Evolutionary conservation across 192 early-diverging fungal genomes (phyloP).

Genomic region (Coemansia sp.): DNA sequence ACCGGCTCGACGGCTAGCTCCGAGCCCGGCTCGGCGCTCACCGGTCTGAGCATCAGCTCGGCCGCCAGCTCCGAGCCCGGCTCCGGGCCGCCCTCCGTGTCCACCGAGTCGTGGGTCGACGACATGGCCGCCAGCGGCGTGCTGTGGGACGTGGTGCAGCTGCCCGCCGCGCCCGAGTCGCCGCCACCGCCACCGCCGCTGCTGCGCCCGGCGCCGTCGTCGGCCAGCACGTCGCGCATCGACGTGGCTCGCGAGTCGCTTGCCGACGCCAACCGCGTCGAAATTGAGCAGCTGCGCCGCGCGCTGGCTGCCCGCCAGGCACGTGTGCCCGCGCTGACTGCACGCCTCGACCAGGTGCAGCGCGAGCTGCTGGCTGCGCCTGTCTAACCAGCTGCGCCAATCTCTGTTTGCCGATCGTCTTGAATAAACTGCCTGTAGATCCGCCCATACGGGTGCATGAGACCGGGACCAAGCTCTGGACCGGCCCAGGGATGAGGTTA

Average conservation of each 20-base stretch:
- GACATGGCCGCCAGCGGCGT: slow-evolving; percentile 38
- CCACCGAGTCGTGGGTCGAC: slow-evolving; percentile 45
- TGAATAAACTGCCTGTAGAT: not conserved
- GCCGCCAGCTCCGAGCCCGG: not conserved
- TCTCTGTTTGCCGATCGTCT: not conserved
- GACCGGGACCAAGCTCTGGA: too few species aligned
- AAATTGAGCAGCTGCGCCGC: slow-evolving; percentile 34
- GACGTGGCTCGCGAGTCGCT: slow-evolving; percentile 38
- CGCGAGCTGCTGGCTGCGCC: slow-evolving; percentile 22
- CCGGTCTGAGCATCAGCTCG: not conserved
- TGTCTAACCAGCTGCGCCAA: not conserved
- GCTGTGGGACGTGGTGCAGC: slow-evolving; percentile 45
- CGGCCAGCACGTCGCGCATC: slow-evolving; percentile 21
- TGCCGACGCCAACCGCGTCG: slow-evolving; percentile 23
- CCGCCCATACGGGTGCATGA: not conserved
- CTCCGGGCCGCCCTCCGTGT: slow-evolving; percentile 1
- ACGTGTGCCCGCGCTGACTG: slow-evolving; percentile 7
- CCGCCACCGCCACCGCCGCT: not conserved
- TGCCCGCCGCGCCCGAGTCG: slow-evolving; percentile 25
- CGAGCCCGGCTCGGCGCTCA: slow-evolving; percentile 1
- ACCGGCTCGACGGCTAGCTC: not conserved
- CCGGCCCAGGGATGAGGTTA: too few species aligned
- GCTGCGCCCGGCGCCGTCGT: slow-evolving; percentile 10
- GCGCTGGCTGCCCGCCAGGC: slow-evolving; percentile 24
- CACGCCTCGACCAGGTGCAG: slow-evolving; percentile 32